Conservation (phyloP, 306 rosid species). For the Betula pendula region DNA sequence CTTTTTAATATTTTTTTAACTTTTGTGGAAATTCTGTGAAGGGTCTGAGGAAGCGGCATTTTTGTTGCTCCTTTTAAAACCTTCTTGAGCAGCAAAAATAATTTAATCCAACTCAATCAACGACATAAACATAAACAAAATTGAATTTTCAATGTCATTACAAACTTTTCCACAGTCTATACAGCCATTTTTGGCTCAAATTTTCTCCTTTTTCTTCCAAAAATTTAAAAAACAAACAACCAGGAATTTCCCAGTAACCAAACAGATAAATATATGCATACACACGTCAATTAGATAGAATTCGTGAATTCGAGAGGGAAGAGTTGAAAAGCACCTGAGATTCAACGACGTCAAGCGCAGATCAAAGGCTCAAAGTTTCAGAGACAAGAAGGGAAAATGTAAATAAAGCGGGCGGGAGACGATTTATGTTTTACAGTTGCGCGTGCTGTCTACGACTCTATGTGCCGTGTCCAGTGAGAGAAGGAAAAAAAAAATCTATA, state of each 20-base stretch:
- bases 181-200: no score
- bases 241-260: neutral
- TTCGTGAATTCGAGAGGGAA: no score
- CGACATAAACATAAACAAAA: no score
- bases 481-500: no score
- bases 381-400: no score
- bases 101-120: neutral
- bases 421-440: no score
- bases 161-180: no score
- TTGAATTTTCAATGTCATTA: no score
- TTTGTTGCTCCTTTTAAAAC: neutral
- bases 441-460: no score
- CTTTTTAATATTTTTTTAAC: neutral
- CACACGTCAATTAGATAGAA: no score
- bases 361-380: conserved; percentile 22
- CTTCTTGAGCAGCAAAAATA: neutral
- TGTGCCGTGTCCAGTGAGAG: no score
- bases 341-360: conserved; percentile 18
- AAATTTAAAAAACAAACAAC: neutral
- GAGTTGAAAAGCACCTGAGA: conserved; percentile 9
- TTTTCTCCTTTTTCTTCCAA: no score
- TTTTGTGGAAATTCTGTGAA: conserved; percentile 35
- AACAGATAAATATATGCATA: neutral
- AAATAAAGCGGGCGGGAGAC: conserved; percentile 24
- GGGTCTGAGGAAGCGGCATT: conserved; percentile 40